These are phyloP conservation scores for Trichoderma afroharzianum DNA, from an alignment of 2,329 filamentous ascomycete species.

Conservation along the genomic window DNA sequence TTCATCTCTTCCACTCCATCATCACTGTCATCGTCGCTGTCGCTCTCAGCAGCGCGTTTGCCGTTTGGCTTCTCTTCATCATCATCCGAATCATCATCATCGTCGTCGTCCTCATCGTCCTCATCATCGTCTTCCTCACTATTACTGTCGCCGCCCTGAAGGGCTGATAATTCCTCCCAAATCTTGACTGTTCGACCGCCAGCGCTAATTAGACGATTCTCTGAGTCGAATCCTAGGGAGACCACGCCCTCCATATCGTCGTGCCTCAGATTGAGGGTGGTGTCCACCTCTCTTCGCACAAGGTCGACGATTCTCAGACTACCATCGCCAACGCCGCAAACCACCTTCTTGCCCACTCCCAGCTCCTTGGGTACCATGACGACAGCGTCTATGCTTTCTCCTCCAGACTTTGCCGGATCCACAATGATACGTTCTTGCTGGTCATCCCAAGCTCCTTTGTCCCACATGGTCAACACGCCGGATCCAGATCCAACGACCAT, in stretches of 20 bases:
- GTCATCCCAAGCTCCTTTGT: constrained; percentile 91
- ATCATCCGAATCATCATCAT: constrained; percentile 45
- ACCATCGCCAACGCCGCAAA: constrained; percentile 79
- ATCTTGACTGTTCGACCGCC: constrained; percentile 85
- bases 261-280: constrained; percentile 60
- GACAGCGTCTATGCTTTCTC: constrained; percentile 79
- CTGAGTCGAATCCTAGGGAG: constrained; percentile 77
- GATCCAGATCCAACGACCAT: constrained; percentile 71
- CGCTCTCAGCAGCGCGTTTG: constrained; percentile 47
- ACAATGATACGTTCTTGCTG: constrained; percentile 86
- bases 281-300: constrained; percentile 67
- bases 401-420: constrained; percentile 58
- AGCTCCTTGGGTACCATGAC: constrained; percentile 67
- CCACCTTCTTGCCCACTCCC: constrained; percentile 68
- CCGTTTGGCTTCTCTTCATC: constrained; percentile 37
- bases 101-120: constrained; percentile 39
- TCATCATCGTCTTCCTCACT: constrained; percentile 50
- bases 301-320: constrained; percentile 73
- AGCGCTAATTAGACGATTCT: constrained; percentile 82
- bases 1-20: constrained; percentile 38
- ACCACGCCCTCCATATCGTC: constrained; percentile 86
- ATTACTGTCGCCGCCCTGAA: constrained; percentile 42
- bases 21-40: constrained; percentile 34
- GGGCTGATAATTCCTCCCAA: constrained; percentile 75
- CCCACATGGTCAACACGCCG: constrained; percentile 88